These are phyloP conservation scores for Whalleya microplaca DNA, from an alignment of 2,329 filamentous ascomycete species.

Conservation along the genomic window DNA sequence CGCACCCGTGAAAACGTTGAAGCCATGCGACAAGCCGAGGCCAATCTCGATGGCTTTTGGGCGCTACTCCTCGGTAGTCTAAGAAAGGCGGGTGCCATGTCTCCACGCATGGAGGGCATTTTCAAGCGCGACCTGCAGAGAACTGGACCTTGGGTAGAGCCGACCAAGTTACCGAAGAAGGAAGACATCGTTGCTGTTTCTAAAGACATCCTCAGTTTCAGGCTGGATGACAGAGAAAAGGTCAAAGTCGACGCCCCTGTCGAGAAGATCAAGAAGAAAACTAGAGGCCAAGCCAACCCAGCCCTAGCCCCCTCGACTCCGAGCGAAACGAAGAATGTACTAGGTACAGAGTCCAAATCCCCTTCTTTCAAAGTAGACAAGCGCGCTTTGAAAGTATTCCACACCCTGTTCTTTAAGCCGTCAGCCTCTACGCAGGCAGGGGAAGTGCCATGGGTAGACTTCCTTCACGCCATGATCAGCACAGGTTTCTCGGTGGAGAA, in stretches of 20 bases:
- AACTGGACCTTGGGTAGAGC: conserved; percentile 6
- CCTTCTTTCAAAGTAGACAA: conserved; percentile 1
- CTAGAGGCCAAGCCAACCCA: too few relatives aligned
- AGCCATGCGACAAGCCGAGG: background rate
- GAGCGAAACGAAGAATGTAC: background rate
- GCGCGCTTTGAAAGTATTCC: conserved; percentile 12
- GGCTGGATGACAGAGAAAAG: background rate
- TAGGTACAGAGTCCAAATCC: background rate
- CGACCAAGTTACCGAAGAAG: background rate
- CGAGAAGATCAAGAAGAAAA: background rate
- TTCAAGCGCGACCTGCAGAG: background rate
- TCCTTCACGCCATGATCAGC: conserved; percentile 10
- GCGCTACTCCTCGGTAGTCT: background rate
- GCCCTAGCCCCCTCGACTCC: too few relatives aligned
- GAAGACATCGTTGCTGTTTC: background rate
- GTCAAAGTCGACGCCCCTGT: background rate
- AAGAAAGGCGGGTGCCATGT: background rate
- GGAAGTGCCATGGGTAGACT: conserved; percentile 11
- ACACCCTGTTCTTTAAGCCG: conserved; percentile 2
- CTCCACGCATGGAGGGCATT: background rate
- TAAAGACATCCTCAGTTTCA: too few relatives aligned
- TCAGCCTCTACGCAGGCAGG: background rate
- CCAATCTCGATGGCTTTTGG: conserved; percentile 9
- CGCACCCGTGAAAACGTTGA: conserved; percentile 1
- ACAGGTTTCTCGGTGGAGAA: conserved; percentile 8